phyloP scores from a whole-genome alignment of 768 basidiomycete species.

The Daedaleopsis sinensis region DNA sequence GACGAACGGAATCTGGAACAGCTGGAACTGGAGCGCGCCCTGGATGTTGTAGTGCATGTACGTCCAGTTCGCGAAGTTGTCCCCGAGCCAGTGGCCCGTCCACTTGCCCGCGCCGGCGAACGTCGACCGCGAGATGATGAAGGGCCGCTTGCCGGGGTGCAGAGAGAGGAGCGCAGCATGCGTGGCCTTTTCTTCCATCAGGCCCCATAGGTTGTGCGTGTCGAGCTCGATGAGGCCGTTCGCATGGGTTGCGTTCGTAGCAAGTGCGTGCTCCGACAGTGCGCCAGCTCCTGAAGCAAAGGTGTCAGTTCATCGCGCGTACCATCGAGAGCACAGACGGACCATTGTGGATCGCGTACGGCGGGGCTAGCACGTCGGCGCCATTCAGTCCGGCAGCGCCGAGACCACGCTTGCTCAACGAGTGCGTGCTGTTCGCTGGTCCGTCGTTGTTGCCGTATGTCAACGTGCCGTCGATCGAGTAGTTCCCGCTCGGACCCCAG shows the following conservation, averaged over 20 bases:
- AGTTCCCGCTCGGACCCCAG: conserved; percentile 73
- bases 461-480: conserved; percentile 66
- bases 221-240: conserved; percentile 65
- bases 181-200: conserved; percentile 71
- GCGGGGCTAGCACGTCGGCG: conserved; percentile 56
- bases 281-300: conserved; percentile 46
- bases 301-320: conserved; percentile 1
- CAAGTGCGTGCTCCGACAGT: conserved; percentile 55
- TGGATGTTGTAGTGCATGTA: conserved; percentile 72
- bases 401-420: conserved; percentile 45
- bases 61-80: conserved; percentile 76
- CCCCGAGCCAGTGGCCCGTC: conserved; percentile 79
- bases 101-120: conserved; percentile 71
- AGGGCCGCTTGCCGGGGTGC: conserved; percentile 62
- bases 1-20: conserved; percentile 83
- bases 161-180: conserved; percentile 58
- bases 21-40: conserved; percentile 82
- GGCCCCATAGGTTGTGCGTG: conserved; percentile 72
- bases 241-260: conserved; percentile 71
- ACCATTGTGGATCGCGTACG: conserved; percentile 78
- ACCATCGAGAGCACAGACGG: conserved; percentile 9
- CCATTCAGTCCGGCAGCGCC: conserved; percentile 51
- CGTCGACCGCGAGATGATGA: conserved; percentile 72
- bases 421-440: conserved; percentile 36
- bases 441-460: conserved; percentile 59